Conservation (phyloP, 2,329 filamentous ascomycete genomes). For the Cladosporium sp. region DNA sequence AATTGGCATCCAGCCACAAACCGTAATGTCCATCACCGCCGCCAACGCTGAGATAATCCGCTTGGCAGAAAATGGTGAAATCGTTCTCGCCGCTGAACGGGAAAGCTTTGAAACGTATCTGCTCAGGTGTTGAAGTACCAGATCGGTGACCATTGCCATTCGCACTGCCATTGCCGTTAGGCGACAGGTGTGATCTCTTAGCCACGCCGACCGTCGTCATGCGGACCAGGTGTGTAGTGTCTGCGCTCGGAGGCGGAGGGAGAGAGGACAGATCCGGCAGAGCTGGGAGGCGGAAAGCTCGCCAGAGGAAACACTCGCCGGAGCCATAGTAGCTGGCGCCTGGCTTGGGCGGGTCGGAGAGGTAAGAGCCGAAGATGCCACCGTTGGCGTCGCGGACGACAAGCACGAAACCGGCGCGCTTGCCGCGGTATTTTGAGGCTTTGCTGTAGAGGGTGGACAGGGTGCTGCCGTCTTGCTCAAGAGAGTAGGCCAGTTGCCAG, state of each 20-base stretch:
- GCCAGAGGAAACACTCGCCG: conserved; percentile 93
- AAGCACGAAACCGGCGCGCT: conserved; percentile 80
- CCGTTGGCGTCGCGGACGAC: conserved; percentile 75
- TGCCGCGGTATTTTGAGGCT: conserved; percentile 62
- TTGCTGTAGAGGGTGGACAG: conserved; percentile 80
- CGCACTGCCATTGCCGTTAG: conserved; percentile 10
- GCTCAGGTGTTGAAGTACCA: conserved; percentile 56
- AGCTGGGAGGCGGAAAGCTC: conserved; percentile 62
- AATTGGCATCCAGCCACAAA: conserved; percentile 82
- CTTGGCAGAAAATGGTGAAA: conserved; percentile 92
- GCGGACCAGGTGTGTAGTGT: conserved; percentile 58
- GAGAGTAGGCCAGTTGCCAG: conserved; percentile 82
- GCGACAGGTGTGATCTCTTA: conserved; percentile 21
- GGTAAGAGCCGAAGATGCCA: conserved; percentile 85
- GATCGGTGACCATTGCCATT: conserved; percentile 6
- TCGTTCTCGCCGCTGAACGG: conserved; percentile 95
- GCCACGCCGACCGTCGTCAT: conserved; percentile 54
- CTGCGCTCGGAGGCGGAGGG: conserved; percentile 65
- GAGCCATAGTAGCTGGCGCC: conserved; percentile 86
- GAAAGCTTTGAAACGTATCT: conserved; percentile 93
- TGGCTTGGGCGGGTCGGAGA: conserved; percentile 82
- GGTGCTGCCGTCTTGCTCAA: conserved; percentile 88
- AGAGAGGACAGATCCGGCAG: conserved; percentile 52
- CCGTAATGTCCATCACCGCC: conserved; percentile 84
- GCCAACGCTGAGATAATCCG: conserved; percentile 77